These are phyloP conservation scores for Butyriboletus loyo DNA, from an alignment of 768 basidiomycete species.

Conservation along the genomic window DNA sequence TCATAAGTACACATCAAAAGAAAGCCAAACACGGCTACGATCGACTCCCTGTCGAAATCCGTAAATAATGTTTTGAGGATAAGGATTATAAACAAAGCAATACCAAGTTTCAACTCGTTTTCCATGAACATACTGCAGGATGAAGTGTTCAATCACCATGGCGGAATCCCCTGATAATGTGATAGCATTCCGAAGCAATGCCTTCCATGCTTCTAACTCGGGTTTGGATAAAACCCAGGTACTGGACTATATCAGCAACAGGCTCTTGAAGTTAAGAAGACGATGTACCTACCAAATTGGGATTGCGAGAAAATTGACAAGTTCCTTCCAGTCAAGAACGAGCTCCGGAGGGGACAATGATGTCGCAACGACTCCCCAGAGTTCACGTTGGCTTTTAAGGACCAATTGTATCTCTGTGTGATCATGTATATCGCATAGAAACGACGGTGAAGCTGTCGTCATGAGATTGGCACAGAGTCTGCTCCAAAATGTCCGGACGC, in stretches of 20 bases:
- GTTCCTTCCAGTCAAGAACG: slow-evolving; percentile 37
- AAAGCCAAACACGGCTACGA: slow-evolving; percentile 14
- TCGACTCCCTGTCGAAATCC: slow-evolving; percentile 19
- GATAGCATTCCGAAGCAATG: slow-evolving; percentile 34
- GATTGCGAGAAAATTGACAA: slow-evolving; percentile 43
- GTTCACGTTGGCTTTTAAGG: slow-evolving; percentile 30
- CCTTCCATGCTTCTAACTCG: slow-evolving; percentile 45
- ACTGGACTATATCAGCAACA: slow-evolving; percentile 29
- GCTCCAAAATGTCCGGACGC: slow-evolving; percentile 45
- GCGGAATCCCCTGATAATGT: slow-evolving; percentile 9
- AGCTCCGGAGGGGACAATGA: slow-evolving; percentile 26
- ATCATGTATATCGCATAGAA: slow-evolving; percentile 35
- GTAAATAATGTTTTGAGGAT: slow-evolving; percentile 8
- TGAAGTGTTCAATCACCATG: slow-evolving; percentile 13
- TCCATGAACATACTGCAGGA: slow-evolving; percentile 11
- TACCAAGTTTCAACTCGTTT: slow-evolving; percentile 25
- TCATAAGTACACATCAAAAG: slow-evolving; percentile 11
- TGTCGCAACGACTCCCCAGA: slow-evolving; percentile 48
- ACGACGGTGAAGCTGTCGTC: slow-evolving; percentile 37
- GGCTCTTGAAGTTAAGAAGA: neutral
- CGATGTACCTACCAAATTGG: slow-evolving; percentile 51
- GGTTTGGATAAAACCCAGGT: slow-evolving; percentile 42
- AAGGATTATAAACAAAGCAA: neutral
- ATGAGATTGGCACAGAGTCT: slow-evolving; percentile 48
- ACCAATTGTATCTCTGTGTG: slow-evolving; percentile 24